Base-by-base conservation (phyloP, 2,329 filamentous ascomycete genomes). In the Chrysoporthe puriensis region DNA sequence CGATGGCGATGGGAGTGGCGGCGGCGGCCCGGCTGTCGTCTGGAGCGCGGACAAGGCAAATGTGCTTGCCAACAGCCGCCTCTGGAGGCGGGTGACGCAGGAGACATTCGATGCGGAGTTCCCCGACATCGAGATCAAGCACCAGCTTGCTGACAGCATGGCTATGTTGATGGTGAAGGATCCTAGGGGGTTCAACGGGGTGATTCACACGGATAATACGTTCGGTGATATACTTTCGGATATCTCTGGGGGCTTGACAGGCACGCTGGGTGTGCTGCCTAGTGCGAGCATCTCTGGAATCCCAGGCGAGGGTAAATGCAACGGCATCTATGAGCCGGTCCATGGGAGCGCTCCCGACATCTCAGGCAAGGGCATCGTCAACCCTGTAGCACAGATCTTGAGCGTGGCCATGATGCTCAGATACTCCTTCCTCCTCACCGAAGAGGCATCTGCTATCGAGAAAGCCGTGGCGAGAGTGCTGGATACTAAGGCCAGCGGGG, bases 351-450 rank as follows among this genome's bases (percentile, higher is more conserved):
- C 91, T 2, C 91, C 91, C 13, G 91, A 93, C 72, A 93, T 93
- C 71, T 87, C 88, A 8, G 91, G 91, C 66, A 85, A 91, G 76
- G 88, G 88, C 50, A 84, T 91, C 54, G 90, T 91, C 64, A 93
- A 93, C 79, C 91, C 91, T 0, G 84, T 93, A 44, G 91, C 90
- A 1, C 88, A 89, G 72, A 88, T 93, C 43, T 83, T 93, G 50
- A 92, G 89, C 62, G 79, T 91, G 36, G 89, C 89, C 66, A 91
- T 93, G 90, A 86, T 93, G 84, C 82, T 93, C 71, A 88, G 91
- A 74, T 93, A 93, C 79, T 92, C 90, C 1, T 83, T 91, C 62
- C 82, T 85, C 70, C 81, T 87, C 70, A 83, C 85, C 7, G 83
- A 85, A 9, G 85, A 92, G 71, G 89, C 90, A 1, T 80, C 81